These are phyloP conservation scores for Clavispora phyllophila DNA, from an alignment of 805 yeast species.

Conservation along the genomic window DNA sequence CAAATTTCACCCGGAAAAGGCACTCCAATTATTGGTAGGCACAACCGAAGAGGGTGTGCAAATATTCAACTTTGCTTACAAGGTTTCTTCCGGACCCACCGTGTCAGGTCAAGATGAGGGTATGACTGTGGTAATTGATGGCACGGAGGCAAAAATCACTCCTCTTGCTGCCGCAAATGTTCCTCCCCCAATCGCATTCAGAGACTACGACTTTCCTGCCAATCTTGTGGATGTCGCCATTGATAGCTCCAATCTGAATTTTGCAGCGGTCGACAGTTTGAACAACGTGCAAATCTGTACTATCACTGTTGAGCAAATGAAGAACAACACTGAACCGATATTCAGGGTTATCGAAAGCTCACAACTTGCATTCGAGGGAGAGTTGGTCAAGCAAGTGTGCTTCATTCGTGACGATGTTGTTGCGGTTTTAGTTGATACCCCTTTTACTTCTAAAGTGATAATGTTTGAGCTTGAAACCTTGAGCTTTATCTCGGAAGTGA, in stretches of 20 bases:
- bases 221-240: conserved; percentile 64
- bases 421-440: conserved; percentile 57
- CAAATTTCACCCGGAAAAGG: conserved; percentile 88
- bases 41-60: conserved; percentile 44
- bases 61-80: conserved; percentile 63
- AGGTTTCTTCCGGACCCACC: conserved; percentile 64
- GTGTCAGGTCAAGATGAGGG: conserved; percentile 69
- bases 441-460: conserved; percentile 45
- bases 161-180: conserved; percentile 82
- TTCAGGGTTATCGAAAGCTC: conserved; percentile 24
- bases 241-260: conserved; percentile 50
- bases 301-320: conserved; percentile 47
- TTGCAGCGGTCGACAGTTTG: conserved; percentile 54
- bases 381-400: conserved; percentile 58
- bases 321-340: conserved; percentile 44
- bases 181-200: conserved; percentile 88
- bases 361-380: conserved; percentile 32
- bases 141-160: conserved; percentile 62
- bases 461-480: conserved; percentile 37
- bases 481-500: background rate
- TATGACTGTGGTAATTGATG: conserved; percentile 77
- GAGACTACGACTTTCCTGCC: conserved; percentile 51
- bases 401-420: conserved; percentile 47
- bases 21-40: conserved; percentile 67
- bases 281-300: conserved; percentile 24